Conservation (phyloP, 1,284 basidiomycete genomes). For the Rhodotorula glutinis region DNA sequence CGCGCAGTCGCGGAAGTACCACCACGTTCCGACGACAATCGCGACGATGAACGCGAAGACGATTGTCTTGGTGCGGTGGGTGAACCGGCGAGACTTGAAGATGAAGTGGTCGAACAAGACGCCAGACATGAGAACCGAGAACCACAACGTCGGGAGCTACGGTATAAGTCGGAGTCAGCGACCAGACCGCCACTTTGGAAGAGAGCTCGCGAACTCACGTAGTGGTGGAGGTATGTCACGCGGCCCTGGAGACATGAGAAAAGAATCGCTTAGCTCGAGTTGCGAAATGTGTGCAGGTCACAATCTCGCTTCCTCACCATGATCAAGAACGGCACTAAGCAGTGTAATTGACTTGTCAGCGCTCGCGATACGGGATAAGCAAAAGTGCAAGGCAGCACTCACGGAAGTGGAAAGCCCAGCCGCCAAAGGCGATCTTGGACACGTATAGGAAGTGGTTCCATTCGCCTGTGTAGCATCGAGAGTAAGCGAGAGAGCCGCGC, state of each 20-base stretch:
- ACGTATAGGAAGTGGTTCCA: conserved; percentile 96
- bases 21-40: conserved; percentile 73
- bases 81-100: conserved; percentile 68
- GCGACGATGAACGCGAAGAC: conserved; percentile 64
- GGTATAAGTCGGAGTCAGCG: not conserved
- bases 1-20: conserved; percentile 87
- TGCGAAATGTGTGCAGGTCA: not conserved
- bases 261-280: not conserved
- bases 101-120: conserved; percentile 90
- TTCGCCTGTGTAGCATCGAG: conserved; percentile 57
- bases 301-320: too few relatives aligned
- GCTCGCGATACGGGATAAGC: too few relatives aligned
- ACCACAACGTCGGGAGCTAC: conserved; percentile 84
- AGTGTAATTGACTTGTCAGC: not conserved
- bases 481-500: conserved; percentile 26
- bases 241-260: conserved; percentile 79
- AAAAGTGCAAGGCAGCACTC: conserved; percentile 44
- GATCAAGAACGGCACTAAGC: conserved; percentile 15
- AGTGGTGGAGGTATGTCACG: conserved; percentile 86
- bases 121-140: conserved; percentile 85
- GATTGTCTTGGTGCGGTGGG: conserved; percentile 64
- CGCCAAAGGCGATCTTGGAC: conserved; percentile 81
- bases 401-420: conserved; percentile 91
- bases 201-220: conserved; percentile 60
- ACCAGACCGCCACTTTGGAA: not conserved